Conservation (phyloP, 2,329 filamentous ascomycete species). For the Teratosphaeria zuluensis region DNA sequence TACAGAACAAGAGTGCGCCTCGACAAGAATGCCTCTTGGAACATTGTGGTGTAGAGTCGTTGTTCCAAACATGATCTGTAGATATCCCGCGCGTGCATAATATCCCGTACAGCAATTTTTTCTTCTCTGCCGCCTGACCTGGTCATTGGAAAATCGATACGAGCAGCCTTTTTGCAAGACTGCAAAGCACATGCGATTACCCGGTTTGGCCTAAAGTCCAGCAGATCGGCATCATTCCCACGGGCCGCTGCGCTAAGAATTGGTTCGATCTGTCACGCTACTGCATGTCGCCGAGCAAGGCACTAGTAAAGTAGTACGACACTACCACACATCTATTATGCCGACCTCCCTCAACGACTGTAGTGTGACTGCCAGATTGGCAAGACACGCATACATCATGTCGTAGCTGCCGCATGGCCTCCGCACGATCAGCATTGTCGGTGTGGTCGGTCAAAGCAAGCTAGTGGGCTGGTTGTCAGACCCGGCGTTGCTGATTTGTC, state of each 20-base stretch:
- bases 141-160: not conserved
- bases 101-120: too few species aligned
- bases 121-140: too few species aligned
- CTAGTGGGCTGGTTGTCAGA: not conserved
- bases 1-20: slow-evolving; percentile 27
- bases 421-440: not conserved
- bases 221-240: not conserved
- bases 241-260: not conserved
- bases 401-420: not conserved
- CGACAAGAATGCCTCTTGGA: slow-evolving; percentile 27
- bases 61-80: not conserved
- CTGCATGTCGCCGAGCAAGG: not conserved
- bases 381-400: not conserved
- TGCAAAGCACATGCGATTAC: not conserved
- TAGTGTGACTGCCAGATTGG: not conserved
- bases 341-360: not conserved
- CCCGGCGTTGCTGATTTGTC: not conserved
- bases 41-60: slow-evolving; percentile 7
- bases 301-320: not conserved
- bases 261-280: not conserved
- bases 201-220: not conserved
- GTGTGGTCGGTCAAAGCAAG: not conserved
- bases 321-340: not conserved
- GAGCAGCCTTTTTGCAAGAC: not conserved
- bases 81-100: not conserved